phyloP scores from a whole-genome alignment of 257 asterid genomes.

The Anisodus tanguticus region DNA sequence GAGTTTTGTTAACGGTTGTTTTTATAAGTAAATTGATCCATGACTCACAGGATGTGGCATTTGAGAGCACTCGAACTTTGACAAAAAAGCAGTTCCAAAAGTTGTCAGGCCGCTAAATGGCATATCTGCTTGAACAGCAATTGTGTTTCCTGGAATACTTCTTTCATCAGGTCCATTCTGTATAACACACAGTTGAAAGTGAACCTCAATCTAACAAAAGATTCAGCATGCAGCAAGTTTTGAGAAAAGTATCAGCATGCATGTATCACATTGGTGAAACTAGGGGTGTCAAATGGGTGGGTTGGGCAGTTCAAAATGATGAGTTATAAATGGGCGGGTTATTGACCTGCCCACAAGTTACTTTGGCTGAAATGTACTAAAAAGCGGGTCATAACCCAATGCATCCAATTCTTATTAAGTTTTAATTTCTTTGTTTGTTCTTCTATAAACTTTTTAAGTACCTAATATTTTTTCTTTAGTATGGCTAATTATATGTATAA shows the following conservation, averaged over 20 bases:
- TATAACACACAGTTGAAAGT: slow-evolving; percentile 30
- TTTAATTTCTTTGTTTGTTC: no score
- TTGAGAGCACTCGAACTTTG: slow-evolving; percentile 97
- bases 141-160: slow-evolving; percentile 93
- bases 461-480: no score
- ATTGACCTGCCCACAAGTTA: no score
- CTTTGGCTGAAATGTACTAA: no score
- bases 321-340: no score
- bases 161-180: slow-evolving; percentile 97
- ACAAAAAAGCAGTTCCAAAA: slow-evolving; percentile 88
- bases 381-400: no score
- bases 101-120: slow-evolving; percentile 89
- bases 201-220: not conserved
- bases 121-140: slow-evolving; percentile 98
- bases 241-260: slow-evolving; percentile 20
- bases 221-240: not conserved
- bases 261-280: not conserved
- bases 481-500: no score
- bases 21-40: not conserved
- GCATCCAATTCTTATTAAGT: no score
- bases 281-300: no score
- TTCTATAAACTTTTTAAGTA: no score
- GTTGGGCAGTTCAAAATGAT: no score
- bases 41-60: slow-evolving; percentile 96
- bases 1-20: slow-evolving; percentile 3